Conservation (phyloP, 257 asterid species). For the Galeopsis tetrahit region DNA sequence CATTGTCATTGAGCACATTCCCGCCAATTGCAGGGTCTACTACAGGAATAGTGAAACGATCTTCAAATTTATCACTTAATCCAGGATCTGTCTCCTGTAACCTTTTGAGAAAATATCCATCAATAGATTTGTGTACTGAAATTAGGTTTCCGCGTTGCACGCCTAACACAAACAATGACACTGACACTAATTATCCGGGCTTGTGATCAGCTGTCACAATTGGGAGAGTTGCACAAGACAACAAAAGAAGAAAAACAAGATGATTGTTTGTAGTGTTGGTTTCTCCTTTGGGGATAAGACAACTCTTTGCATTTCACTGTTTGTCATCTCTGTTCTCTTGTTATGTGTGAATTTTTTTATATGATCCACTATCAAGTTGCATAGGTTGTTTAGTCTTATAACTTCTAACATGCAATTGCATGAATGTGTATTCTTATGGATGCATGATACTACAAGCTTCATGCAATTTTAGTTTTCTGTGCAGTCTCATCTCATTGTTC, state of each 20-base stretch:
- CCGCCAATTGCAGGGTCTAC: neutral
- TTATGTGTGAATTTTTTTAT: neutral
- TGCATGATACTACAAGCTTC: neutral
- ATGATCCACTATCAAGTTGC: neutral
- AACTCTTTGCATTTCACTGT: neutral
- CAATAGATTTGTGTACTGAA: neutral
- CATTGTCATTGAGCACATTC: neutral
- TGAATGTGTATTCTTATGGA: neutral
- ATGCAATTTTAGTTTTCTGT: slow-evolving; percentile 11
- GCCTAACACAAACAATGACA: neutral
- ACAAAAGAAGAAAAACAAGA: slow-evolving; percentile 1
- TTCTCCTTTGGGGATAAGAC: neutral
- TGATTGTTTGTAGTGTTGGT: slow-evolving; percentile 2
- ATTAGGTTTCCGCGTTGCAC: neutral
- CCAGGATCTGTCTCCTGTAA: neutral
- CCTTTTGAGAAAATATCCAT: neutral
- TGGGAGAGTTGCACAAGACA: neutral
- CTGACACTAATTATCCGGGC: neutral
- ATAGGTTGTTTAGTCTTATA: neutral
- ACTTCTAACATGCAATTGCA: neutral
- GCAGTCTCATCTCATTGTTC: slow-evolving; percentile 14
- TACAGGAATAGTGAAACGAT: neutral
- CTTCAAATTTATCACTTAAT: neutral
- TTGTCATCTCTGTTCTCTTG: neutral
- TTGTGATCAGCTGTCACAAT: neutral